Evolutionary conservation across 495 filamentous ascomycete species (phyloP), one percentile per base, ranked within the genome.

Genomic region (Bacidia gigantensis): DNA sequence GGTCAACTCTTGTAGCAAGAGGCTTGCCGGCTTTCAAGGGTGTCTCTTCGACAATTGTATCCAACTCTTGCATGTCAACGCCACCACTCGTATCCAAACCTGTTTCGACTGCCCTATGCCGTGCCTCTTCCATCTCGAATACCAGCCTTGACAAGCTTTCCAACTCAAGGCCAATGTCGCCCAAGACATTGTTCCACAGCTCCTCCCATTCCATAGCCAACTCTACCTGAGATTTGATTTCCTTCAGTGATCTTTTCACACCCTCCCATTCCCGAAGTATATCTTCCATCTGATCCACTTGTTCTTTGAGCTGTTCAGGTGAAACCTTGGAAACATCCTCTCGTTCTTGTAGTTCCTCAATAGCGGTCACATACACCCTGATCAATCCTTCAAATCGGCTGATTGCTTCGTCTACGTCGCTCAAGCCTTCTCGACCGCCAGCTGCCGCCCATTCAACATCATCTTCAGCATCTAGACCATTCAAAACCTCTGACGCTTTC

Each of bases 181-280:
- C 89, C 17, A 98, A 70, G 18, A 97, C 88, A 61, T 75, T 86
- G 57, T 84, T 86, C 89, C 90, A 96, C 20, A 98, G 72, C 68
- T 97, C 92, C 64, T 95, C 89, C 90, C 90, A 98, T 58, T 98
- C 92, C 87, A 96, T 89, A 7, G 92, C 92, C 46, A 95, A 74
- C 65, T 96, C 92, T 3, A 97, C 90, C 56, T 95, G 89, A 38
- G 78, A 77, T 61, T 95, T 94, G 46, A 95, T 81, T 26, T 68
- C 79, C 56, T 79, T 81, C 38, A 98, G 66, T 17, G 83, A 82
- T 14, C 62, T 71, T 58, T 84, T 82, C 52, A 95, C 85, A 55
- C 83, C 79, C 2, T 77, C 70, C 92, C 92, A 98, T 57, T 86
- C 85, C n/a, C 72, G 70, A 51, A 93, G 64, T 39, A 93, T 93